Base-by-base conservation (phyloP, 352 stramenopile genomes). In the Pythium grandisporangium region DNA sequence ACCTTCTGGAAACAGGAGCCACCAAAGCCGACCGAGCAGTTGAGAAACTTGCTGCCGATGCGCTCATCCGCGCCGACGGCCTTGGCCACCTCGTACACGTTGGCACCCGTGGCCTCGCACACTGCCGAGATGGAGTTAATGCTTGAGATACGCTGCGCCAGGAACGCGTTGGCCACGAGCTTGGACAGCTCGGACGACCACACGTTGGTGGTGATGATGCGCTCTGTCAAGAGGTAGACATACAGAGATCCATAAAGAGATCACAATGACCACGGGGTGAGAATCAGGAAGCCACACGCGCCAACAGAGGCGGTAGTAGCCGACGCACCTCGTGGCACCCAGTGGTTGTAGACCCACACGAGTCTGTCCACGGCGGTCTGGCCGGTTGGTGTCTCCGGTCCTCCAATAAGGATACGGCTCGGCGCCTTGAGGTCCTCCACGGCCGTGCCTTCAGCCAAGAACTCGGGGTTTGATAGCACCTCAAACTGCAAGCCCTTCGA, bases 111-210 rank as follows among this genome's bases (percentile, higher is more conserved):
- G 30, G 92, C 91, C 61, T 99, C 97, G 59, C 96, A 99, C 10
- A 99, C 70, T 3, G 97, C 96, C 6, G 96, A 99, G 66, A 99
- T 99, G 12, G 95, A 98, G 83, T 99, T 99, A 61, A 99, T 99
- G 44, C 91, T 98, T 45, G 93, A 99, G 49, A 99, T 98, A 22
- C 96, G 79, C 72, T 99, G 96, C 2, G 97, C 97, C 47, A 99
- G 66, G 67, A 99, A 99, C 21, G 97, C 96, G 70, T 99, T 99
- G 25, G 96, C 96, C 19, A 99, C 96, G 38, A 99, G 92, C 74
- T 99, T 99, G 32, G 95, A 98, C 26, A 99, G 84, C 71, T 99
- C 97, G n/a, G 96, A 99, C 2, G 96, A 99, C 96, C 97, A 99
- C 26, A 99, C 82, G 63, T 99, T 99, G 13, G 96, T 99, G 13